These are phyloP conservation scores for Botrytis fabae DNA, from an alignment of 2,329 filamentous ascomycete species.

Conservation along the genomic window DNA sequence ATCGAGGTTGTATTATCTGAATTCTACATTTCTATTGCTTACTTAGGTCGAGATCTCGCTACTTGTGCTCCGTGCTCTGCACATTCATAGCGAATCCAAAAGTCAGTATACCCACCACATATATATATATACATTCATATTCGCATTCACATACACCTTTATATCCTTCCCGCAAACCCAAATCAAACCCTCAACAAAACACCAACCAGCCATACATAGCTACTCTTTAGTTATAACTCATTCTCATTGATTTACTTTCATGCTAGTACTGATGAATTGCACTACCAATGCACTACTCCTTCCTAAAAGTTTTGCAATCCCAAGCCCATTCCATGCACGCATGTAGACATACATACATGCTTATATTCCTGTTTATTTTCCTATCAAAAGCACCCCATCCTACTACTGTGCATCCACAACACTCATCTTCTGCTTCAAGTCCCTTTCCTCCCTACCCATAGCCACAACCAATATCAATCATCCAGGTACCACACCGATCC, in stretches of 20 bases:
- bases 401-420: background rate
- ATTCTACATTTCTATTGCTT: too few relatives aligned
- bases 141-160: background rate
- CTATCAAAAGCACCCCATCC: slow-evolving; percentile 8
- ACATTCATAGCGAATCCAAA: background rate
- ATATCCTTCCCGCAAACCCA: background rate
- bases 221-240: background rate
- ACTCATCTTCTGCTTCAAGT: slow-evolving; percentile 4
- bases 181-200: background rate
- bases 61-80: background rate
- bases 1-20: background rate
- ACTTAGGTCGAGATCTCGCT: background rate
- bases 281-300: background rate
- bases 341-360: slow-evolving; percentile 7
- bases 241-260: background rate
- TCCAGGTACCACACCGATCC: slow-evolving; percentile 8
- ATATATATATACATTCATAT: background rate
- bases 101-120: background rate
- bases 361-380: slow-evolving; percentile 2
- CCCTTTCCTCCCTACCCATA: background rate
- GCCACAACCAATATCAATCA: slow-evolving; percentile 7
- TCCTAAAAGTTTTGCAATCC: background rate
- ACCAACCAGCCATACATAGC: background rate
- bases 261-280: background rate
- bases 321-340: background rate